phyloP scores from a whole-genome alignment of 2,329 filamentous ascomycete genomes.

The Penicillium palitans region DNA sequence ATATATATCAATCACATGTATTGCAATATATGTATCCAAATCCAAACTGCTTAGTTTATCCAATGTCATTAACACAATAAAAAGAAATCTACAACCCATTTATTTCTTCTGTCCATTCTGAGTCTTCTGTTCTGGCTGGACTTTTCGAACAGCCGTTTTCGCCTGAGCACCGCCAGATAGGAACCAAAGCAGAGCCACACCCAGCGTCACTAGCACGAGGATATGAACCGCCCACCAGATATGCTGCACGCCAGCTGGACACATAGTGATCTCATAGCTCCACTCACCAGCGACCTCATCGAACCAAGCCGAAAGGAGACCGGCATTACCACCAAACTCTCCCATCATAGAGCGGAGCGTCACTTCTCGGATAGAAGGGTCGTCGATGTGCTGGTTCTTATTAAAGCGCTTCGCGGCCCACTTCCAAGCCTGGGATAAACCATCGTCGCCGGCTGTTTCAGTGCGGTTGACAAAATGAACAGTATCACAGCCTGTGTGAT shows the following conservation, averaged over 20 bases:
- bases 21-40: not conserved
- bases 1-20: not conserved
- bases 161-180: not conserved
- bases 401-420: constrained; percentile 41
- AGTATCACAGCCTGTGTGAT: constrained; percentile 91
- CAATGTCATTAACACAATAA: not conserved
- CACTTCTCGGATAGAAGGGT: constrained; percentile 69
- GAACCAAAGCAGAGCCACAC: constrained; percentile 33
- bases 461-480: constrained; percentile 74
- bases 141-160: not conserved
- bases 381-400: constrained; percentile 5
- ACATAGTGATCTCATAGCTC: constrained; percentile 77
- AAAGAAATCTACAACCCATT: not conserved
- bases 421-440: constrained; percentile 23
- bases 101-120: not conserved
- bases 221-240: constrained; percentile 92
- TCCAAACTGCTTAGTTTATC: not conserved
- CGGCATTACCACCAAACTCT: constrained; percentile 87
- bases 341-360: constrained; percentile 99
- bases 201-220: constrained; percentile 57
- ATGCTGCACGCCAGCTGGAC: constrained; percentile 80
- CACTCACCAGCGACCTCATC: constrained; percentile 68
- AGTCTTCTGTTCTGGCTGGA: not conserved
- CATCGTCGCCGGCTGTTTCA: constrained; percentile 5
- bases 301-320: constrained; percentile 86